Base-by-base conservation (phyloP, 768 basidiomycete genomes). In the Asterophora lycoperdoides region DNA sequence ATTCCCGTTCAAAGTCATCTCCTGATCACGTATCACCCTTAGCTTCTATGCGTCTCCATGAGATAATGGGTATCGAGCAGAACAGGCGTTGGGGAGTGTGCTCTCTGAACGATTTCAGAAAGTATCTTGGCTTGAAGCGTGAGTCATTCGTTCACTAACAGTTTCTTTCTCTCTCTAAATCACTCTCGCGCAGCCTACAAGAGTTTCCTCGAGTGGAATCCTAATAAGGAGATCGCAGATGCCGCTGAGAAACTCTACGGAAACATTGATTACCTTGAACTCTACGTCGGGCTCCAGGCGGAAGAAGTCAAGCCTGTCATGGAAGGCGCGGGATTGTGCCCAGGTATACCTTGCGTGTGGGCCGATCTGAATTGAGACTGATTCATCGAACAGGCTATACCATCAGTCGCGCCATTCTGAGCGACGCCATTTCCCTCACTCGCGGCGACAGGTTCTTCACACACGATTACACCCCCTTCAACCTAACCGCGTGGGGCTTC, bases 401-500 rank as follows among this genome's bases (percentile, higher is more conserved):
- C 8, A 79, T 89, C 58, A 85, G 85, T 57, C 81, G 90, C 28
- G 89, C 90, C 7, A 93, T 93, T 57, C 80, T 93, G 29, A 80
- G 82, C 53, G 90, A 93, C 60, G 90, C 90, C 23, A 86, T 92
- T 48, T 87, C 90, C 10, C 79, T 93, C 46, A 90, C 87, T 41
- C 83, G 89, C 45, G 90, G 90, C 26, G 90, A 93, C 60, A 76
- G 89, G 45, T 86, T 81, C 73, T 89, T 79, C 68, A 92, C 88
- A 1, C 73, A 86, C 20, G 90, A 93, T 59, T 86, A 79, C 62
- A 92, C 90, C 0, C 84, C 89, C 1, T 78, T 70, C 69, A 91
- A 91, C 62, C 60, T 89, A 60, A 92, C 89, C 2, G 68, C 86
- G 3, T 92, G 89, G 89, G 89, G 89, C 32, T 89, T 86, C 58